Evolutionary conservation across 2,329 filamentous ascomycete genomes (phyloP), one percentile per base, ranked within the genome.

Genomic region (Neonectria coccinea): DNA sequence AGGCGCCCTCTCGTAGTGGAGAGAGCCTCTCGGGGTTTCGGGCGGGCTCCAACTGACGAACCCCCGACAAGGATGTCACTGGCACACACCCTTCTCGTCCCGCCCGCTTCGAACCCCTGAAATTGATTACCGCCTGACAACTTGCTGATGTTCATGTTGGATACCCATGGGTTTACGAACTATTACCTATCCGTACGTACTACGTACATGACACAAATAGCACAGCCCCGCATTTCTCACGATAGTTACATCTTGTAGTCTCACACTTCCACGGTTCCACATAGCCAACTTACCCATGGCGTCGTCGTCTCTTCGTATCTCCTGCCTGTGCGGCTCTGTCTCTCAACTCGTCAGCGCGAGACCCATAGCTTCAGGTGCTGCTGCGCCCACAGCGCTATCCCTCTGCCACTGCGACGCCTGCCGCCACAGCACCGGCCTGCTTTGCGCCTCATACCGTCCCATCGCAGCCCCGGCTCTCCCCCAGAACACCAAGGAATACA

Each of bases 371-470:
- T 5, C 5, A 41, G 29, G 45, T 33, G 9, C n/a, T 14, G 50
- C 27, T 5, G 41, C 18, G 12, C 48, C 27, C 22, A 48, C 42
- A 25, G 25, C 25, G 12, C 11, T 78, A 9, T 56, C 67, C 20
- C 62, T 81, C 2, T 78, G 75, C 48, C 79, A 81, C 53, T 77
- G 79, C 65, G 56, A 73, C 39, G 57, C 68, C 1, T 79, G 76
- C 29, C 72, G 77, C 7, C 71, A 76, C 47, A 67, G 59, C 1
- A 79, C 77, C 4, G 81, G 80, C 5, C 61, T 79, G 1, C 71
- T 83, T 2, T 83, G 72, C 66, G 74, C 74, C 2, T 82, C 79
- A 0, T 83, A 82, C 55, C 67, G 72, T 14, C 71, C 73, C 3
- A 74, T 82, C 16, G 51, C 64, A 2, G 41, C 42, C 0, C 71